These are phyloP conservation scores for Lepidium sativum DNA, from an alignment of 345 rosid species.

Conservation along the genomic window DNA sequence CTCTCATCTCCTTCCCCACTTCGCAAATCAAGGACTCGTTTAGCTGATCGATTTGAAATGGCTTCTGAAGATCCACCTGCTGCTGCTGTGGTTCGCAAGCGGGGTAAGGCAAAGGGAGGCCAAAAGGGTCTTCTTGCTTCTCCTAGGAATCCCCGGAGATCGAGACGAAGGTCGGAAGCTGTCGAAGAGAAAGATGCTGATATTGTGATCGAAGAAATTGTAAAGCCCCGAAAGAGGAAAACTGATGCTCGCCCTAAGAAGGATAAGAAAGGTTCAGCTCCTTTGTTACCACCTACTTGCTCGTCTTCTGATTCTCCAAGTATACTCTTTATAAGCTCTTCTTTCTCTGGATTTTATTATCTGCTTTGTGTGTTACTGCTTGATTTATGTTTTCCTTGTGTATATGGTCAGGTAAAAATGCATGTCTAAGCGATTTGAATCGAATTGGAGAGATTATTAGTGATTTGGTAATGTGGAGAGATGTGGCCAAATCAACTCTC, in stretches of 20 bases:
- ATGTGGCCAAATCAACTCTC: constrained; percentile 72
- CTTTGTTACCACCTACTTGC: constrained; percentile 36
- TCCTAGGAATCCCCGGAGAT: constrained; percentile 50
- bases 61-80: constrained; percentile 42
- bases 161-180: constrained; percentile 50
- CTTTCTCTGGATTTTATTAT: background rate
- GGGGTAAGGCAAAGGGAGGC: constrained; percentile 42
- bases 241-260: constrained; percentile 50
- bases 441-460: constrained; percentile 39
- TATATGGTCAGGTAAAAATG: constrained; percentile 32
- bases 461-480: constrained; percentile 82
- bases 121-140: constrained; percentile 44
- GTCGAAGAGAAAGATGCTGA: constrained; percentile 48
- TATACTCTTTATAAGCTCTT: constrained; percentile 11
- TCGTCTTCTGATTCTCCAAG: constrained; percentile 39
- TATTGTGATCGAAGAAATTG: constrained; percentile 34
- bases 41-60: constrained; percentile 53
- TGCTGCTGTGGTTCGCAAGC: constrained; percentile 40
- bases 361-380: background rate
- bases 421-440: constrained; percentile 43
- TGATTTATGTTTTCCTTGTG: background rate
- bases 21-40: constrained; percentile 51
- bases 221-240: constrained; percentile 46
- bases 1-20: constrained; percentile 67
- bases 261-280: constrained; percentile 37